phyloP scores from a whole-genome alignment of 1,139 yeast genomes.

The Hyphopichia fennica region DNA sequence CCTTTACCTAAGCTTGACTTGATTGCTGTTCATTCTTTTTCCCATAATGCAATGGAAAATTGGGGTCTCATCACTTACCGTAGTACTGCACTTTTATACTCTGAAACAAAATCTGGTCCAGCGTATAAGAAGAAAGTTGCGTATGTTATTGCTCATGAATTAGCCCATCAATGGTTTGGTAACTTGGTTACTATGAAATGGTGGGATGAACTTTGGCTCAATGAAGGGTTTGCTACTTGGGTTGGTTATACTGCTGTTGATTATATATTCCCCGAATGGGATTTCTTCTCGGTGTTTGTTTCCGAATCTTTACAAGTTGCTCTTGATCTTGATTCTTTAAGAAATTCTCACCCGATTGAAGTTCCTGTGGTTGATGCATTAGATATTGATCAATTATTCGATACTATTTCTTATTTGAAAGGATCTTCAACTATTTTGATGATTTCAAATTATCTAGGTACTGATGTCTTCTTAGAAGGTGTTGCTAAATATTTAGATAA shows the following conservation, averaged over 20 bases:
- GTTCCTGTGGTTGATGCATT: constrained; percentile 55
- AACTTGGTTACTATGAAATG: constrained; percentile 63
- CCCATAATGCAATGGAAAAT: constrained; percentile 89
- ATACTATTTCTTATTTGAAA: constrained; percentile 67
- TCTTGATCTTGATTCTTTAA: constrained; percentile 50
- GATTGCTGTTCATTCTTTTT: constrained; percentile 74
- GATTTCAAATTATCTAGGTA: constrained; percentile 70
- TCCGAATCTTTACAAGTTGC: constrained; percentile 53
- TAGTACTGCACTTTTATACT: constrained; percentile 69
- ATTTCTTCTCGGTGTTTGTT: constrained; percentile 55
- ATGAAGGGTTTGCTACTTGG: constrained; percentile 66
- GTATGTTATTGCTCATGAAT: constrained; percentile 70
- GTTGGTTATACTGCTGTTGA: constrained; percentile 55
- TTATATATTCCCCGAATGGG: constrained; percentile 57
- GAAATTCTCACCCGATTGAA: constrained; percentile 59
- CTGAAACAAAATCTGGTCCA: constrained; percentile 64
- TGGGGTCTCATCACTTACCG: constrained; percentile 87
- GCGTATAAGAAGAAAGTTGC: constrained; percentile 75
- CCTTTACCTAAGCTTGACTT: constrained; percentile 75
- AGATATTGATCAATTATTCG: constrained; percentile 59
- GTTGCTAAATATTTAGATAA: constrained; percentile 68
- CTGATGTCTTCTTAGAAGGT: constrained; percentile 66
- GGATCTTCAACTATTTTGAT: constrained; percentile 77
- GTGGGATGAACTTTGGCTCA: constrained; percentile 67
- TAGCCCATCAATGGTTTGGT: constrained; percentile 70